Evolutionary conservation across 371 early-diverging fungal species (phyloP), one percentile per base, ranked within the genome.

Genomic region (Amoeboaphelidium occidentale): DNA sequence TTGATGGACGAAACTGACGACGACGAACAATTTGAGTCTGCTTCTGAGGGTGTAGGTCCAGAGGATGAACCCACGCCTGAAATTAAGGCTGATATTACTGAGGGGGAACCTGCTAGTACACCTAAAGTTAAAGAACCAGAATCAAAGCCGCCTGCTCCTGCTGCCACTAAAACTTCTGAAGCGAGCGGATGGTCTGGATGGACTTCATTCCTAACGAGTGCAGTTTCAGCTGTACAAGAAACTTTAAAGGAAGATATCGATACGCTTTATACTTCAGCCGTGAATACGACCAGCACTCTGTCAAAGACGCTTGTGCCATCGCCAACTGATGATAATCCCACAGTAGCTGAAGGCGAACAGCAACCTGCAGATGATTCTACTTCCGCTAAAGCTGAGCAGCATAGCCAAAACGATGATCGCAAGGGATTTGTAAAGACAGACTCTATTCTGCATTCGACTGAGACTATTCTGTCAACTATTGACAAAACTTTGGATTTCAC

Each of bases 401-500:
- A 17, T 32, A 17, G 17, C 39, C 6, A 32, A 10, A 17, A 10
- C 10, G 39, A 32, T 32, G 39, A 17, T 32, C 10, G 39, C 6
- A 17, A 32, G 6, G 39, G 39, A 32, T 17, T 17, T 32, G 17
- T 6, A 10, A 6, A 6, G 17, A 32, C 6, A 10, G 39, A 17
- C 39, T 10, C 10, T 32, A 32, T 32, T 17, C 6, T 32, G 39
- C 6, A 32, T 6, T 6, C 10, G 17, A 32, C 39, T 32, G 39
- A 32, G 17, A 17, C 17, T 32, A 17, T 32, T 32, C 6, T 32
- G 6, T 10, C 6, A 32, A 17, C 10, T 32, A 6, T 32, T 32
- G 52, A 51, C 47, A 28, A 4, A 22, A 45, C 52, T n/a, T 28
- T 51, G 41, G 52, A 51, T 46, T 51, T 45, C 24, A 44, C 52